Conservation (phyloP, 225 moss, liverwort and hornwort species). For the Pleurozium schreberi region DNA sequence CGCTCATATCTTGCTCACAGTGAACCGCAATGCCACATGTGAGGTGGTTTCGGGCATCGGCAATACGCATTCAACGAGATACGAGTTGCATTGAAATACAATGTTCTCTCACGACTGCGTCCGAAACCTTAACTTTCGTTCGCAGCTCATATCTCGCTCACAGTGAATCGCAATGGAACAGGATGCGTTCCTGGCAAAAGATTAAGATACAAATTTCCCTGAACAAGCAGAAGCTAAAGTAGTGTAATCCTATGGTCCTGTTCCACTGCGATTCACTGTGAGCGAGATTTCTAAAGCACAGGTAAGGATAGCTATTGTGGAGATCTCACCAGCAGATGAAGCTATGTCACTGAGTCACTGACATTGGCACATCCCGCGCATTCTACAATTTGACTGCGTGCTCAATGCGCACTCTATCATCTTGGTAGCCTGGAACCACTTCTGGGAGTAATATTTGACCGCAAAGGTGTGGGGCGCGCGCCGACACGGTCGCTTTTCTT, state of each 20-base stretch:
- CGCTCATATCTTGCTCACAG: too few species aligned
- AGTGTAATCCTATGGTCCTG: not conserved
- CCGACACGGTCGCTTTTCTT: not conserved
- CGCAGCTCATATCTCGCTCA: not conserved
- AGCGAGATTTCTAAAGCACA: not conserved
- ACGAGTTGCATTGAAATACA: not conserved
- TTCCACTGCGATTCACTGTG: not conserved
- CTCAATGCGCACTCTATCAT: not conserved
- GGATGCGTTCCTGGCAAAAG: not conserved
- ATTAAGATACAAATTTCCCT: not conserved
- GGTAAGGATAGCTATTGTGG: not conserved
- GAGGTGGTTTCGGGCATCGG: not conserved
- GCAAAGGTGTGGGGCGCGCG: not conserved
- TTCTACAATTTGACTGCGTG: not conserved
- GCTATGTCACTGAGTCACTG: constrained; percentile 21
- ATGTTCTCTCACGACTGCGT: not conserved
- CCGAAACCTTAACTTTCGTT: not conserved
- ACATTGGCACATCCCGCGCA: not conserved
- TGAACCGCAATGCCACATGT: not conserved
- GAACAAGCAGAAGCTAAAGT: not conserved
- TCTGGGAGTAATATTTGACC: constrained; percentile 2
- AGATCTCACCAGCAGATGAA: not conserved
- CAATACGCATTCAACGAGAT: not conserved
- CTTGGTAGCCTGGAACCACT: constrained; percentile 26
- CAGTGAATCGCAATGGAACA: not conserved